Evolutionary conservation across 2,329 filamentous ascomycete genomes (phyloP).

Genomic region (Gyromitra esculenta): DNA sequence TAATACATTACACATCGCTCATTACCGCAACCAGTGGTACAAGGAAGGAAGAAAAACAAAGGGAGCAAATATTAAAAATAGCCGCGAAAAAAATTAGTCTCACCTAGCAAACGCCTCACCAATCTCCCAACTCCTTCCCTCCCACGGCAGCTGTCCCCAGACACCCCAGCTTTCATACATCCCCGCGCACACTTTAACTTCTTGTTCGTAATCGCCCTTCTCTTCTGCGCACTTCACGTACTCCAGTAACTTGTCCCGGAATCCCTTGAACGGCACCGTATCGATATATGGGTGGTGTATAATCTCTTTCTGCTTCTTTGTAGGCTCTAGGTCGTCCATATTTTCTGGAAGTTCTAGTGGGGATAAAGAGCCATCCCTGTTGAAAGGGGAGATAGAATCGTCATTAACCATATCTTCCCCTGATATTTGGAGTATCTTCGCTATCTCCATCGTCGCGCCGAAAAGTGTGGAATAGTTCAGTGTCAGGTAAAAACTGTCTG

Average conservation of each 20-base stretch:
- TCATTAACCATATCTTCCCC: constrained; percentile 36
- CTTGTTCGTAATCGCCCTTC: constrained; percentile 40
- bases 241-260: constrained; percentile 43
- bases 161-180: constrained; percentile 52
- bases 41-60: constrained; percentile 34
- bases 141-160: constrained; percentile 52
- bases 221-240: constrained; percentile 43
- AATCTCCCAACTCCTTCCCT: constrained; percentile 47
- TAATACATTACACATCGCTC: constrained; percentile 22
- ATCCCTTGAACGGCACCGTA: constrained; percentile 46
- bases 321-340: constrained; percentile 48
- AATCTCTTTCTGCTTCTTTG: constrained; percentile 41
- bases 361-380: constrained; percentile 16
- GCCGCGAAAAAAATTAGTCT: constrained; percentile 27
- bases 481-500: constrained; percentile 45
- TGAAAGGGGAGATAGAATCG: constrained; percentile 46
- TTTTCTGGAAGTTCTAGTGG: constrained; percentile 31
- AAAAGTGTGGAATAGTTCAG: constrained; percentile 50
- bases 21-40: constrained; percentile 24
- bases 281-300: constrained; percentile 54
- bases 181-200: constrained; percentile 39
- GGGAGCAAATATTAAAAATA: constrained; percentile 22
- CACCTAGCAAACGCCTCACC: constrained; percentile 53
- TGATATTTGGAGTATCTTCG: constrained; percentile 50
- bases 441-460: constrained; percentile 46